These are phyloP conservation scores for Cornus controversa DNA, from an alignment of 148 eudicot species.

Conservation along the genomic window DNA sequence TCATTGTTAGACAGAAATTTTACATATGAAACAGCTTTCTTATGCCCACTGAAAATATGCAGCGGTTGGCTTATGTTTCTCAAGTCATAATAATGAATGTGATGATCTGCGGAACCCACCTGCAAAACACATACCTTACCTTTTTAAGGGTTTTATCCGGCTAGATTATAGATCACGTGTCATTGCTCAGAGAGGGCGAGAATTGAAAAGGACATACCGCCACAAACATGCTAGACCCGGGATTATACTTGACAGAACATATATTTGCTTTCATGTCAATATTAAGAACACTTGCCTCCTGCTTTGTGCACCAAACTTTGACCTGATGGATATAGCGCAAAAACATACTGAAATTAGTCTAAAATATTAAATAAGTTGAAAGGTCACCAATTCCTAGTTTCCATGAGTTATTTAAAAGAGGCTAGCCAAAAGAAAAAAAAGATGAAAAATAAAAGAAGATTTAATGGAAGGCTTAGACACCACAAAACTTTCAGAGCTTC, in stretches of 20 bases:
- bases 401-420: neutral
- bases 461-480: neutral
- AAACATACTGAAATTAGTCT: neutral
- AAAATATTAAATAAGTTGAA: neutral
- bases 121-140: conserved; percentile 24
- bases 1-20: conserved; percentile 77
- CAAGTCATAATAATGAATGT: conserved; percentile 81
- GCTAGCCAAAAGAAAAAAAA: neutral
- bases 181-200: neutral
- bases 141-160: neutral
- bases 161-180: conserved; percentile 7
- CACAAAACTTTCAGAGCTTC: neutral
- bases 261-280: conserved; percentile 86
- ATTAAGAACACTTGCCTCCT: conserved; percentile 80
- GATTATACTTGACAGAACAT: conserved; percentile 91
- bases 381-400: neutral
- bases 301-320: conserved; percentile 90
- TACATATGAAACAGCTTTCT: conserved; percentile 90
- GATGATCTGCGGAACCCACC: conserved; percentile 98
- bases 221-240: conserved; percentile 79
- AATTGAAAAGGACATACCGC: conserved; percentile 50
- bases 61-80: conserved; percentile 83
- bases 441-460: neutral
- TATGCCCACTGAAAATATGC: conserved; percentile 69
- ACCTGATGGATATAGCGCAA: conserved; percentile 45